Evolutionary conservation across 2,329 filamentous ascomycete genomes (phyloP).

Genomic region (Pseudogymnoascus sp.): DNA sequence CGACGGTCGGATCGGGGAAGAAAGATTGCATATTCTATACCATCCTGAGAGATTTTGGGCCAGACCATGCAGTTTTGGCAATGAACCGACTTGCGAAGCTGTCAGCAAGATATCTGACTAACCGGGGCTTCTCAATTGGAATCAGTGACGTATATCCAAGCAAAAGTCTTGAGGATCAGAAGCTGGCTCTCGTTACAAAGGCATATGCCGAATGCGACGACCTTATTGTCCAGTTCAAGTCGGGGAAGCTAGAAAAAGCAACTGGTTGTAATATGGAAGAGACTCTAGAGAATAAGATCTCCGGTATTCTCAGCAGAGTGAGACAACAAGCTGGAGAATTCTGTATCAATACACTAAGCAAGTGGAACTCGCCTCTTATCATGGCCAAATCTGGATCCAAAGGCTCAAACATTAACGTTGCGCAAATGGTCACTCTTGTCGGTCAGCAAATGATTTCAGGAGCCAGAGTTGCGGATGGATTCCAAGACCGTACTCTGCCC

Average conservation of each 20-base stretch:
- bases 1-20: constrained; percentile 92
- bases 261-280: constrained; percentile 85
- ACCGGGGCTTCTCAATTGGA: constrained; percentile 91
- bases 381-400: constrained; percentile 98
- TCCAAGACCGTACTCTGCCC: constrained; percentile 88
- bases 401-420: constrained; percentile 94
- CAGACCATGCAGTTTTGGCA: constrained; percentile 75
- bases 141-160: constrained; percentile 91
- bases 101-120: constrained; percentile 79
- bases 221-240: constrained; percentile 74
- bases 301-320: constrained; percentile 84
- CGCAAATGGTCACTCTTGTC: constrained; percentile 96
- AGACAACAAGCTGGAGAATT: constrained; percentile 84
- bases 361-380: constrained; percentile 84
- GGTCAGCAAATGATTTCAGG: constrained; percentile 97
- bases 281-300: constrained; percentile 84
- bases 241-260: constrained; percentile 74
- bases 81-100: constrained; percentile 94
- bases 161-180: constrained; percentile 59
- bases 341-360: constrained; percentile 83
- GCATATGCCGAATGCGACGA: constrained; percentile 77
- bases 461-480: constrained; percentile 86
- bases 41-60: constrained; percentile 88
- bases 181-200: constrained; percentile 64
- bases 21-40: constrained; percentile 98